Base-by-base conservation (phyloP, 2,329 filamentous ascomycete species). In the Diplodia seriata region DNA sequence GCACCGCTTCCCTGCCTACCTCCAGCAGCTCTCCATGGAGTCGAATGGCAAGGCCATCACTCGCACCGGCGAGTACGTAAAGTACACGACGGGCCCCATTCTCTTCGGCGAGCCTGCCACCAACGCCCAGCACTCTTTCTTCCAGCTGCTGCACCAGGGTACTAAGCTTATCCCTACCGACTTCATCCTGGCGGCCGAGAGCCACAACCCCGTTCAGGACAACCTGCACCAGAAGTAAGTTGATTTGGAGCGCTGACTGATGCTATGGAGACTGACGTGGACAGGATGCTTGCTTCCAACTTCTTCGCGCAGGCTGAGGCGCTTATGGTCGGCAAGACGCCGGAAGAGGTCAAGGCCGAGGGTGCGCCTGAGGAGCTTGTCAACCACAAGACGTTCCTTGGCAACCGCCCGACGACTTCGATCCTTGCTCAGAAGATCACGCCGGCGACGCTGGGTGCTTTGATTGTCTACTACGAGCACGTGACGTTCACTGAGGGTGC, bases 51-150 rank as follows among this genome's bases (percentile, higher is more conserved):
- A 99, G 87, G 92, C 91, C 70, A 93, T 98, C 77, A 97, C 94
- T 70, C 92, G 95, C 76, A 90, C 88, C 68, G 90, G 93, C 47
- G 88, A 90, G 71, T 90, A 96, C 70, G 94, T 97, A 77, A 97
- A 97, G 84, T 99, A 99, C 85, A 97, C 94, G 68, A 99, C 95
- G 47, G 94, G 95, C 59, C 89, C 95, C 66, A 94, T 99, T 78
- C 85, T 99, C 71, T 99, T 99, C 79, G 95, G 95, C 77, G 95
- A 99, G 86, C 95, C 95, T 66, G 96, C 93, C 82, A 99, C 95
- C 80, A 99, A 99, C 79, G 95, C 95, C 54, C 95, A 99, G 85
- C 95, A 99, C 88, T 98, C 95, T 70, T 99, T 99, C 90, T 99
- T 97, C 90, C 95, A 99, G 87, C 90, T 99, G 57, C 89, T 99